phyloP scores from a whole-genome alignment of 257 asterid genomes.

The Solanum paucissectum region DNA sequence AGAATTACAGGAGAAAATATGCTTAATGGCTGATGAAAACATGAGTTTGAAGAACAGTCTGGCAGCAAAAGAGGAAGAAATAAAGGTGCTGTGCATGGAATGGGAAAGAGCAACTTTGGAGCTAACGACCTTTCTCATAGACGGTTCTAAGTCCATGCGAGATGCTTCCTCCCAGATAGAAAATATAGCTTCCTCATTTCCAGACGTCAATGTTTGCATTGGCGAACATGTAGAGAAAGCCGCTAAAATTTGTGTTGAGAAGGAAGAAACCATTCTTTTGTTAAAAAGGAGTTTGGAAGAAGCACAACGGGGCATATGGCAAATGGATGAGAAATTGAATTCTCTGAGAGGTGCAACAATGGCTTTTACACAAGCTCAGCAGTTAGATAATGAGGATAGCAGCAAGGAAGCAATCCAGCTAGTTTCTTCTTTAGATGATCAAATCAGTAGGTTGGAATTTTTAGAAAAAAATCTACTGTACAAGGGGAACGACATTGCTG shows the following conservation, averaged over 20 bases:
- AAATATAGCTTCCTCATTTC: constrained; percentile 49
- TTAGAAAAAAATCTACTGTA: constrained; percentile 1
- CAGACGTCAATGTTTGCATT: constrained; percentile 53
- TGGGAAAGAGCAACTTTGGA: constrained; percentile 93
- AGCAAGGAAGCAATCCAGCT: constrained; percentile 20
- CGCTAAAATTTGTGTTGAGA: constrained; percentile 54
- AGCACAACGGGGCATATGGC: constrained; percentile 50
- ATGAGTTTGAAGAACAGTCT: constrained; percentile 33
- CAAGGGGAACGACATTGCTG: constrained; percentile 12
- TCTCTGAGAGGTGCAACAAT: constrained; percentile 65
- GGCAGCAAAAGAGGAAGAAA: constrained; percentile 55
- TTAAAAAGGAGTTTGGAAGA: constrained; percentile 68
- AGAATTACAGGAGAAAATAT: constrained; percentile 41
- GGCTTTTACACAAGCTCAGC: constrained; percentile 55
- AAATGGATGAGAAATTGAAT: constrained; percentile 55
- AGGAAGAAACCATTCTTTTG: constrained; percentile 54
- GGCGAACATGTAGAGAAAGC: constrained; percentile 65
- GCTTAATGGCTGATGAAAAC: constrained; percentile 58
- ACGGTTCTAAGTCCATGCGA: constrained; percentile 65
- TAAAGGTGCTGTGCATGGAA: constrained; percentile 36
- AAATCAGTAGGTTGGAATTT: constrained; percentile 11
- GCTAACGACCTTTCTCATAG: constrained; percentile 62
- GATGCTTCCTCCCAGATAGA: constrained; percentile 67
- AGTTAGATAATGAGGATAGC: constrained; percentile 21
- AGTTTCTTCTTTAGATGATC: constrained; percentile 15